Evolutionary conservation across 306 rosid genomes (phyloP).

Genomic region (Castanospermum australe): DNA sequence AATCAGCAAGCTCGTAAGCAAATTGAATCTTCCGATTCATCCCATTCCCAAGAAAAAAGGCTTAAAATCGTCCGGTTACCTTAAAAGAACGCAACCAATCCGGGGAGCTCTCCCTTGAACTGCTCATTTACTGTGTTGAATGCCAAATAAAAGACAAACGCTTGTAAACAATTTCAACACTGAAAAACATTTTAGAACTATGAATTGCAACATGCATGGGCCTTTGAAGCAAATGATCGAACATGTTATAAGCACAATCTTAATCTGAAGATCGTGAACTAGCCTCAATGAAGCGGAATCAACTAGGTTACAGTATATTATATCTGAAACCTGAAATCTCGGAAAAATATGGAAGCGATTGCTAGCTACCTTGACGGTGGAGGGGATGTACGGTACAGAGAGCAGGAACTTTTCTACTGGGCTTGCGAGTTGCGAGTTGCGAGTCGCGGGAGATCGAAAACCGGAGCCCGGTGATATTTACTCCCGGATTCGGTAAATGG

Average conservation of each 20-base stretch:
- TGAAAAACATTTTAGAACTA: background rate
- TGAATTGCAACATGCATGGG: background rate
- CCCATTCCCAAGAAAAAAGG: background rate
- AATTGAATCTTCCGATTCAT: background rate
- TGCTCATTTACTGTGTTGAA: conserved; percentile 49
- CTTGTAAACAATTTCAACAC: background rate
- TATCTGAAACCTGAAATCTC: background rate
- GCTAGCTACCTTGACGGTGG: background rate
- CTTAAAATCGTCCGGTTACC: conserved; percentile 34
- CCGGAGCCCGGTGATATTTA: background rate
- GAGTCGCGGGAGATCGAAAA: background rate
- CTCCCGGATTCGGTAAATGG: too few species aligned
- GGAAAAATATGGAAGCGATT: background rate
- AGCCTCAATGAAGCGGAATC: background rate
- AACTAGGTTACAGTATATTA: background rate
- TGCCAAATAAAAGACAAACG: background rate
- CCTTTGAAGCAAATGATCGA: conserved; percentile 28
- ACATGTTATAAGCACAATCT: conserved; percentile 6
- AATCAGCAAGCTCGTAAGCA: background rate
- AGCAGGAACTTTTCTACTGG: conserved; percentile 1
- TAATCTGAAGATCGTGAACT: background rate
- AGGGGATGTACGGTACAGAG: background rate
- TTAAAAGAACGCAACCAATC: conserved; percentile 86
- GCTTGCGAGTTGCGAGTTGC: background rate
- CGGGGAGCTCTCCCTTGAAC: conserved; percentile 80